phyloP scores from a whole-genome alignment of 306 rosid species.

The Lupinus albus region DNA sequence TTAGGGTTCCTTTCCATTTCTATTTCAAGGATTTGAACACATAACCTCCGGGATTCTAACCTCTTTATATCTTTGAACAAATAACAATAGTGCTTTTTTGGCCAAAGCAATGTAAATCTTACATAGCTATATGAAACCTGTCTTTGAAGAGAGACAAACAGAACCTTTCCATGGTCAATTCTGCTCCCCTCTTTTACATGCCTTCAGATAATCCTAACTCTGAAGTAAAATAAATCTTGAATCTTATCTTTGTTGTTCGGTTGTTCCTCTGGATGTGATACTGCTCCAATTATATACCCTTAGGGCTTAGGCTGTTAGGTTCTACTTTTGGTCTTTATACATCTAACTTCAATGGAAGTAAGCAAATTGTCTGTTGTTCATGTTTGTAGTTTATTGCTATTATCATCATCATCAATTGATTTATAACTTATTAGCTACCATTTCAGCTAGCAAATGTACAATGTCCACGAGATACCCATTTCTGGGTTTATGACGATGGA shows the following conservation, averaged over 20 bases:
- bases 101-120: slow-evolving; percentile 20
- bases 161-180: slow-evolving; percentile 25
- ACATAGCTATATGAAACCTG: slow-evolving; percentile 9
- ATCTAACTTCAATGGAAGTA: slow-evolving; percentile 15
- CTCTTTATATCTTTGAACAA: slow-evolving; percentile 5
- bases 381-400: slow-evolving; percentile 20
- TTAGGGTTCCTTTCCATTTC: slow-evolving; percentile 17
- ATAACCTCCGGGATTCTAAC: no score
- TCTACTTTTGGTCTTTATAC: slow-evolving; percentile 18
- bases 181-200: slow-evolving; percentile 21
- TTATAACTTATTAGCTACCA: slow-evolving; percentile 35
- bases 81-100: slow-evolving; percentile 21
- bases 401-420: slow-evolving; percentile 19
- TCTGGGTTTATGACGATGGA: slow-evolving; percentile 96
- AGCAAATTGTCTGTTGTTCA: slow-evolving; percentile 11
- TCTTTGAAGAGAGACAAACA: slow-evolving; percentile 23
- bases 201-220: slow-evolving; percentile 18
- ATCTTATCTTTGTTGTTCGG: slow-evolving; percentile 15
- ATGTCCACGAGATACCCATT: slow-evolving; percentile 91
- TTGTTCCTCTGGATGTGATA: slow-evolving; percentile 11
- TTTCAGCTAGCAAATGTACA: slow-evolving; percentile 90
- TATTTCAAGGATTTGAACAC: no score
- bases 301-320: slow-evolving; percentile 24
- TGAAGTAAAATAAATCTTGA: slow-evolving; percentile 24
- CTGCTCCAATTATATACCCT: neutral